Conservation (phyloP, 345 rosid genomes). For the Eucalyptus erythrocorys region DNA sequence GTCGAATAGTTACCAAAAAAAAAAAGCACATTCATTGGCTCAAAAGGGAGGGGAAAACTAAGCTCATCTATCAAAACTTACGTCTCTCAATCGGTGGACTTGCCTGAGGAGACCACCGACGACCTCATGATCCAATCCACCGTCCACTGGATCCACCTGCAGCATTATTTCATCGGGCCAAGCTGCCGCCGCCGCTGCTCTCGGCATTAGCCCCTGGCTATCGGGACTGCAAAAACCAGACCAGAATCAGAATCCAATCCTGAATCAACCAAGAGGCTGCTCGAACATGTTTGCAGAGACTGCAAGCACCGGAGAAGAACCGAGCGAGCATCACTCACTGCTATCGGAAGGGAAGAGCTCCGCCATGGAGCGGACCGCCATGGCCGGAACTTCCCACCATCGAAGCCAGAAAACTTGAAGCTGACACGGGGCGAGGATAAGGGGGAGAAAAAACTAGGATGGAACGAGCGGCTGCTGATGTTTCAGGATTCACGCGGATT, state of each 20-base stretch:
- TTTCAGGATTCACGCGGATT: neutral
- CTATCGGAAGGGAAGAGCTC: slow-evolving; percentile 57
- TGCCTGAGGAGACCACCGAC: slow-evolving; percentile 50
- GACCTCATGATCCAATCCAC: slow-evolving; percentile 63
- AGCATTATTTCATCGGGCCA: too few relatives aligned
- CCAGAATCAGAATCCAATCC: neutral
- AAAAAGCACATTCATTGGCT: neutral
- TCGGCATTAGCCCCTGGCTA: slow-evolving; percentile 38
- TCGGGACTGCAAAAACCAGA: neutral
- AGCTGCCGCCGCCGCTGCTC: too few relatives aligned
- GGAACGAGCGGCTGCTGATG: neutral
- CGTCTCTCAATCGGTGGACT: slow-evolving; percentile 54
- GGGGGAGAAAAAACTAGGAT: neutral
- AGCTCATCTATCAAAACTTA: neutral
- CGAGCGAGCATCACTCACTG: slow-evolving; percentile 7
- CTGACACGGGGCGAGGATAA: neutral
- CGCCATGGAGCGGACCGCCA: slow-evolving; percentile 44
- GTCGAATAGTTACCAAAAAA: neutral
- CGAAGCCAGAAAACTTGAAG: neutral
- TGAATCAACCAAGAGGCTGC: neutral
- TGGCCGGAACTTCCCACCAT: slow-evolving; percentile 47
- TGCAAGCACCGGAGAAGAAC: neutral
- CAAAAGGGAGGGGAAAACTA: neutral
- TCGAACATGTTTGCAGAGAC: neutral
- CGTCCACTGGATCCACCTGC: too few relatives aligned